Evolutionary conservation across 495 filamentous ascomycete genomes (phyloP), one percentile per base, ranked within the genome.

Genomic region (Penicillium paradoxum): DNA sequence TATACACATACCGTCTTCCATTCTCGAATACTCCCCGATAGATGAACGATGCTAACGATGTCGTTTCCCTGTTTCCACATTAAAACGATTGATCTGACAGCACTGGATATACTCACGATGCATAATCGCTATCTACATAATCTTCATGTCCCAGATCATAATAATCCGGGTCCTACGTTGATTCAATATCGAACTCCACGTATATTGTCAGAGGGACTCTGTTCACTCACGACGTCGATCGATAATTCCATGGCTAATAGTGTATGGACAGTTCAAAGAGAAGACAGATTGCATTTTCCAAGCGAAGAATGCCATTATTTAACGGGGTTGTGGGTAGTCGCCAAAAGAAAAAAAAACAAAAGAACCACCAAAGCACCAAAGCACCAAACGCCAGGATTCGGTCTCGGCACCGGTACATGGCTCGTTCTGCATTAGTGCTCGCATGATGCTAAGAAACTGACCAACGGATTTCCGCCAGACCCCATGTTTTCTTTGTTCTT

Each of bases 1-100:
- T 19, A 44, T n/a, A 22, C 21, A 4, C 53, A 37, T 50, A 55
- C 53, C 53, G 53, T 55, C 53, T 38, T 24, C 53, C 53, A 51
- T 55, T 55, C 21, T 55, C 53, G 8, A 45, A 43, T 0, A 56
- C 45, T 4, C 53, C 48, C 5, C 40, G n/a, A 6, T 52, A 52
- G 14, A 56, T 40, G 7, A 29, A 37, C 7, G 48, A 56, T 24
- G 53, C 34, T 19, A 56, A 21, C 2, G 48, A 56, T 4, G 47
- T 56, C 13, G 53, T 44, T 21, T 51, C 53, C 13, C 53, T 56
- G 21, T 3, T n/a, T 4, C 4, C 17, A 15, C 7, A 29, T 33
- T 18, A 33, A 14, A 27, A 25, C 4, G 13, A 6, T n/a, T 21
- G 8, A 36, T 27, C 4, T 15, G 15, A 5, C 27, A 10, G 6